phyloP scores from a whole-genome alignment of 1,284 basidiomycete genomes.

The Fomes fomentarius region DNA sequence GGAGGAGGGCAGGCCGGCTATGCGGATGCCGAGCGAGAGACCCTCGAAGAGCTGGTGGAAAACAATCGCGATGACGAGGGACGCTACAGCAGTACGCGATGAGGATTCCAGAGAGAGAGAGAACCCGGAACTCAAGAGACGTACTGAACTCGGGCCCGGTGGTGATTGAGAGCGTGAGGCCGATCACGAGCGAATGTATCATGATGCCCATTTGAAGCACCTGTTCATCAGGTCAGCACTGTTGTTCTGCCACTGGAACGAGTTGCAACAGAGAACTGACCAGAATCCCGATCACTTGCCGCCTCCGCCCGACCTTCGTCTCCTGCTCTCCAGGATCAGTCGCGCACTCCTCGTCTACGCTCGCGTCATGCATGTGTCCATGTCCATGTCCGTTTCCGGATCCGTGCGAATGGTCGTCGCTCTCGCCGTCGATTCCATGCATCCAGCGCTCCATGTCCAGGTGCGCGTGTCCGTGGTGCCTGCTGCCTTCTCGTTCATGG shows the following conservation, averaged over 20 bases:
- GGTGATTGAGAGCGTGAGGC: conserved; percentile 70
- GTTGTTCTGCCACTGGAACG: no score
- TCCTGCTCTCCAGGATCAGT: conserved; percentile 28
- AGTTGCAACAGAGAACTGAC: conserved; percentile 48
- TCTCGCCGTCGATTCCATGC: conserved; percentile 21
- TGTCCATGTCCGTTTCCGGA: background rate
- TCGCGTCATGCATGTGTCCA: conserved; percentile 20
- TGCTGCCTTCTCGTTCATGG: conserved; percentile 22
- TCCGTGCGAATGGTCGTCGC: no score
- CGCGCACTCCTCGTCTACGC: conserved; percentile 18
- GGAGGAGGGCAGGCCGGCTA: conserved; percentile 60
- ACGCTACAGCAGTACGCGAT: conserved; percentile 44
- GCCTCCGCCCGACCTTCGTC: conserved; percentile 48
- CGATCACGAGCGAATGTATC: conserved; percentile 82
- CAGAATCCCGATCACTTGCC: conserved; percentile 67
- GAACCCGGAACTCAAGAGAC: no score
- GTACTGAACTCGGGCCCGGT: conserved; percentile 70
- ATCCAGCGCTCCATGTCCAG: conserved; percentile 33
- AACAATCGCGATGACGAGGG: conserved; percentile 70
- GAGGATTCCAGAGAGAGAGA: conserved; percentile 2
- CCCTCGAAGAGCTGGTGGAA: conserved; percentile 86
- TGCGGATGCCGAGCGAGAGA: conserved; percentile 75
- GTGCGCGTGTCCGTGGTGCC: conserved; percentile 30
- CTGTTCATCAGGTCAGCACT: conserved; percentile 36
- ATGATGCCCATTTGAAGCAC: conserved; percentile 79